Evolutionary conservation across 2,329 filamentous ascomycete species (phyloP).

Genomic region (Verticillium nubilum): DNA sequence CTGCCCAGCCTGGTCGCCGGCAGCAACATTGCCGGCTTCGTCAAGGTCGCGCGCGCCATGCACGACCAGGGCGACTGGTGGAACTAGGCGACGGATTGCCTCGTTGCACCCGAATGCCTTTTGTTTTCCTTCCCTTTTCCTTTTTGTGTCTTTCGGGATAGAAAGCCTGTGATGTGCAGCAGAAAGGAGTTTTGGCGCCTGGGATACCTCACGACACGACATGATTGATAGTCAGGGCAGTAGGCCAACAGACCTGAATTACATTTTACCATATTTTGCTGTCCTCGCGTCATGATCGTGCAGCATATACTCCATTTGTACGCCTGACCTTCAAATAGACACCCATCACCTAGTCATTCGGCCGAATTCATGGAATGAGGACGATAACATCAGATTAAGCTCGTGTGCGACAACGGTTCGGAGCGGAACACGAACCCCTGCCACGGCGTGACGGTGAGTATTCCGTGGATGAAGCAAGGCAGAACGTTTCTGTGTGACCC

Average conservation of each 20-base stretch:
- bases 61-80: slow-evolving; percentile 96
- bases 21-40: slow-evolving; percentile 95
- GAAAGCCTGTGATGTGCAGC: not conserved
- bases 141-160: not conserved
- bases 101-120: no score
- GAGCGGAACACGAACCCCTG: not conserved
- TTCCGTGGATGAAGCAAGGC: not conserved
- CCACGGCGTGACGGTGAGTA: not conserved
- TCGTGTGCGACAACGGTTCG: not conserved
- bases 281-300: no score
- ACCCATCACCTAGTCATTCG: no score
- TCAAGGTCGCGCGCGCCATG: slow-evolving; percentile 94
- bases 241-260: not conserved
- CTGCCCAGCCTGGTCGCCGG: slow-evolving; percentile 87
- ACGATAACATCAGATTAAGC: not conserved
- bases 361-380: no score
- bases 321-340: not conserved
- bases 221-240: not conserved
- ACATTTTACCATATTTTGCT: not conserved
- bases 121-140: not conserved
- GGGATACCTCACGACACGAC: not conserved
- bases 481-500: not conserved
- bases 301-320: no score
- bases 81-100: slow-evolving; percentile 17
- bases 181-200: not conserved